Conservation (phyloP, 176 grass and related monocot genomes). For the Typha latifolia region DNA sequence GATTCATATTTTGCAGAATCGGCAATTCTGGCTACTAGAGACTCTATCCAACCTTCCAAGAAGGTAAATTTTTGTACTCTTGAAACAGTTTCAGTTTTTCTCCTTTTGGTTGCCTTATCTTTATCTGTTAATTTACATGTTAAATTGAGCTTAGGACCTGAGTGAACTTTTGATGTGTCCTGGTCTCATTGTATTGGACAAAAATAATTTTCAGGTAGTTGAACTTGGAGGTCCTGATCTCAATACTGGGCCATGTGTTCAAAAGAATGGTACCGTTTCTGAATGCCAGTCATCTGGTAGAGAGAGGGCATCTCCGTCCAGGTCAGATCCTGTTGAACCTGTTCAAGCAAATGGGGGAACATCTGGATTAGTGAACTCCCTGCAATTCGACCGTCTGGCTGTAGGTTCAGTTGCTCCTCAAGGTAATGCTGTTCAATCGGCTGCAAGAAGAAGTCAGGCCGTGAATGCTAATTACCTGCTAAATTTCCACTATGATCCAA, state of each 20-base stretch:
- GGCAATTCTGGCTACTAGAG: constrained; percentile 25
- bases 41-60: constrained; percentile 49
- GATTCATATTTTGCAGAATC: constrained; percentile 64
- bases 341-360: constrained; percentile 13
- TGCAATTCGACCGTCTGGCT: constrained; percentile 20
- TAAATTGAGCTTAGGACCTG: too few relatives aligned
- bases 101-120: constrained; percentile 3
- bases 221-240: constrained; percentile 43
- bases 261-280: constrained; percentile 34
- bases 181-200: constrained; percentile 18
- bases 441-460: constrained; percentile 58
- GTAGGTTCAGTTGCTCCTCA: constrained; percentile 26
- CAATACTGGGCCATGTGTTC: constrained; percentile 32
- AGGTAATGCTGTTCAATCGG: constrained; percentile 40
- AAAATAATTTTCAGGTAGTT: constrained; percentile 54
- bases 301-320: constrained; percentile 12
- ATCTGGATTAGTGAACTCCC: constrained; percentile 23
- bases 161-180: background rate
- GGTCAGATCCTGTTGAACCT: constrained; percentile 11
- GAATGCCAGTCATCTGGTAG: constrained; percentile 35
- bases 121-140: background rate
- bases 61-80: constrained; percentile 26
- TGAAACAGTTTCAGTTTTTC: constrained; percentile 14
- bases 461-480: constrained; percentile 88
- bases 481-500: constrained; percentile 97